Evolutionary conservation across 2,329 filamentous ascomycete genomes (phyloP).

Genomic region (Sporothrix phasma): DNA sequence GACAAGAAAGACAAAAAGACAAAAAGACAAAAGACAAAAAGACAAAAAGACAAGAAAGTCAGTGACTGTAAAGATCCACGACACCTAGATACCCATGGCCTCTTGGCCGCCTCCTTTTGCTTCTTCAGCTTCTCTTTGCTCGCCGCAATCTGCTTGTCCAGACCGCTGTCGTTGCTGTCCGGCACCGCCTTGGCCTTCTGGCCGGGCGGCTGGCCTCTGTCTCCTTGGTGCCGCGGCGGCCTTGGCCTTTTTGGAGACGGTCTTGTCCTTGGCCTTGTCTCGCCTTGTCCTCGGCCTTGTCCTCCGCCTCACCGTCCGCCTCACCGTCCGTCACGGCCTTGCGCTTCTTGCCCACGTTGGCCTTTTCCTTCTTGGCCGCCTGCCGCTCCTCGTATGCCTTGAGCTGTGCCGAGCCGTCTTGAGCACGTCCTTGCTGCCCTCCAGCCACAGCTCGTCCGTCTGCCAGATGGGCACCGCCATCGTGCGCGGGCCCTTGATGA

Average conservation of each 20-base stretch:
- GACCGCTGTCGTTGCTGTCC: conserved; percentile 40
- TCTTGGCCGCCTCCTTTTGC: conserved; percentile 47
- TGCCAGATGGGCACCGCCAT: conserved; percentile 90
- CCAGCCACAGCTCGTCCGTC: conserved; percentile 80
- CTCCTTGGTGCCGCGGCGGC: too few relatives aligned
- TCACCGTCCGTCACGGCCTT: conserved; percentile 36
- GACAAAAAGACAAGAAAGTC: neutral
- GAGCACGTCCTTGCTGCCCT: conserved; percentile 63
- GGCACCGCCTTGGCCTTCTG: conserved; percentile 31
- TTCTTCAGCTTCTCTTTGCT: conserved; percentile 48
- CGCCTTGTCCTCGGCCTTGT: conserved; percentile 42
- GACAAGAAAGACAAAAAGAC: neutral
- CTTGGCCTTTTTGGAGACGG: conserved; percentile 39
- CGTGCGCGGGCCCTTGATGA: conserved; percentile 85
- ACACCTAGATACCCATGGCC: conserved; percentile 15
- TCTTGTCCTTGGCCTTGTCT: conserved; percentile 39
- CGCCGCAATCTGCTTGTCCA: conserved; percentile 50
- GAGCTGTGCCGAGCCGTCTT: conserved; percentile 39
- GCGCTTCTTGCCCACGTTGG: conserved; percentile 56
- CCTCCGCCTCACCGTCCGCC: conserved; percentile 23
- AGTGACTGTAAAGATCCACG: neutral
- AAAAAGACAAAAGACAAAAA: neutral
- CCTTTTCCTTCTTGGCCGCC: conserved; percentile 34
- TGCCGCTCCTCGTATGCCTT: conserved; percentile 32
- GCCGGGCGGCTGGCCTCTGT: conserved; percentile 36